Evolutionary conservation across 2,329 filamentous ascomycete genomes (phyloP).

Genomic region (Cyclaneusma minus): DNA sequence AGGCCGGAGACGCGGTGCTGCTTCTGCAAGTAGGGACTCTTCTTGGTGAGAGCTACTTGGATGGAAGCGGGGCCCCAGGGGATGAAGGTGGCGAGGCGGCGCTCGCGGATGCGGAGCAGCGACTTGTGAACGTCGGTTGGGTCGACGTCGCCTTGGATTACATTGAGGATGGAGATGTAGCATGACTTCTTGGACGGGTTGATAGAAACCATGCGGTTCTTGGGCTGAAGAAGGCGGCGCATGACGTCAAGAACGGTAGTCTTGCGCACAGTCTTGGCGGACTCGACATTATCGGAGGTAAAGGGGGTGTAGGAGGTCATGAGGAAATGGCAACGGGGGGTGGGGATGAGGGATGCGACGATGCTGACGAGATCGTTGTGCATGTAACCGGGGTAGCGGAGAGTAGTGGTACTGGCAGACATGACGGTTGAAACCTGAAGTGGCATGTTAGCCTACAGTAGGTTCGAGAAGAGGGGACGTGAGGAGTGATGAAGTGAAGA

Average conservation of each 20-base stretch:
- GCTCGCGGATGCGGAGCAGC: slow-evolving; percentile 84
- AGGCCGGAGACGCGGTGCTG: slow-evolving; percentile 88
- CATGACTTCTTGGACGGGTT: slow-evolving; percentile 93
- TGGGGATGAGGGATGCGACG: slow-evolving; percentile 87
- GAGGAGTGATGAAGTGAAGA: too few species aligned
- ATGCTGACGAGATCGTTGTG: slow-evolving; percentile 98
- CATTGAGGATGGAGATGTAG: slow-evolving; percentile 97
- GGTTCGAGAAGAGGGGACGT: background rate
- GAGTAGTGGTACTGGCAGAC: slow-evolving; percentile 92
- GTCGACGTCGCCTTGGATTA: slow-evolving; percentile 97
- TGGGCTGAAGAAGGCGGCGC: slow-evolving; percentile 85
- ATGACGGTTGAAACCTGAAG: slow-evolving; percentile 90
- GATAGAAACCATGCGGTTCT: slow-evolving; percentile 98
- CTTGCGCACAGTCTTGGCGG: slow-evolving; percentile 94
- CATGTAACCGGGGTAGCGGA: slow-evolving; percentile 98
- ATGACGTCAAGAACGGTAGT: slow-evolving; percentile 97
- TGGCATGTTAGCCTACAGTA: slow-evolving; percentile 5
- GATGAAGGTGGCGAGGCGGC: slow-evolving; percentile 87
- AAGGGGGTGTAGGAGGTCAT: slow-evolving; percentile 98
- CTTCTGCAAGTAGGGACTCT: slow-evolving; percentile 89
- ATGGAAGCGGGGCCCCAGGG: slow-evolving; percentile 97
- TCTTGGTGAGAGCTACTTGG: slow-evolving; percentile 90
- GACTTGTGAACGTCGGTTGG: slow-evolving; percentile 98
- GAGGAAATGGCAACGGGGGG: slow-evolving; percentile 91
- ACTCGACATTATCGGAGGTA: slow-evolving; percentile 87